These are phyloP conservation scores for Leptosphaerulina australis DNA, from an alignment of 2,329 filamentous ascomycete species.

Conservation along the genomic window DNA sequence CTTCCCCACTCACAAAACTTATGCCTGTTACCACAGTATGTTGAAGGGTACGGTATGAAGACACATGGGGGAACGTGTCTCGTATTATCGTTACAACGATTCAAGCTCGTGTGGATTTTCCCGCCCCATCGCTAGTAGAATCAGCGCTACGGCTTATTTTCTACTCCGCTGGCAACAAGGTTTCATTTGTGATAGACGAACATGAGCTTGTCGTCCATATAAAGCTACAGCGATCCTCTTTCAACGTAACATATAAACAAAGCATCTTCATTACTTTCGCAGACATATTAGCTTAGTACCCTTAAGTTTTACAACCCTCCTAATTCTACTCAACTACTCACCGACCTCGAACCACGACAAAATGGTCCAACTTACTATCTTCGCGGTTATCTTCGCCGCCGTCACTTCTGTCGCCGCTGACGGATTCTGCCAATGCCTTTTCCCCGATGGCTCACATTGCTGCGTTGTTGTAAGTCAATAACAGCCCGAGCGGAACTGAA, in stretches of 20 bases:
- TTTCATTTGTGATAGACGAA: conserved; percentile 4
- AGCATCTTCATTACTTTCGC: conserved; percentile 3
- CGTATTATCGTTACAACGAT: conserved; percentile 3
- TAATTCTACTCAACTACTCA: conserved; percentile 1
- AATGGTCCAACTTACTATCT: conserved; percentile 10
- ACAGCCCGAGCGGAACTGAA: conserved; percentile 2
- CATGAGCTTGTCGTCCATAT: conserved; percentile 6
- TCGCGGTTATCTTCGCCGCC: conserved; percentile 9
- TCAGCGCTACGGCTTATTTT: neutral
- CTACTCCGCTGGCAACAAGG: conserved; percentile 6
- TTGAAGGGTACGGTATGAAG: too few species aligned
- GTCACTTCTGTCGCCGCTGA: conserved; percentile 12
- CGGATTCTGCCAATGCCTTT: conserved; percentile 12
- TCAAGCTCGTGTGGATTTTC: conserved; percentile 1
- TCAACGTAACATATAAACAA: conserved; percentile 1
- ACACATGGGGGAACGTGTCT: too few species aligned
- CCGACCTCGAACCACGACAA: conserved; percentile 4
- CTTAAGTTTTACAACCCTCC: neutral
- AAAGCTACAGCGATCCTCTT: conserved; percentile 2
- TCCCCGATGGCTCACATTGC: conserved; percentile 7
- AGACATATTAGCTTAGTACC: conserved; percentile 5
- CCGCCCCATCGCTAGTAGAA: conserved; percentile 3
- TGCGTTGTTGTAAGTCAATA: conserved; percentile 14
- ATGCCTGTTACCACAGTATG: neutral
- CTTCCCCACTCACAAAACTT: neutral